phyloP scores from a whole-genome alignment of 805 yeast species.

The Dipodascopsis uninucleata region DNA sequence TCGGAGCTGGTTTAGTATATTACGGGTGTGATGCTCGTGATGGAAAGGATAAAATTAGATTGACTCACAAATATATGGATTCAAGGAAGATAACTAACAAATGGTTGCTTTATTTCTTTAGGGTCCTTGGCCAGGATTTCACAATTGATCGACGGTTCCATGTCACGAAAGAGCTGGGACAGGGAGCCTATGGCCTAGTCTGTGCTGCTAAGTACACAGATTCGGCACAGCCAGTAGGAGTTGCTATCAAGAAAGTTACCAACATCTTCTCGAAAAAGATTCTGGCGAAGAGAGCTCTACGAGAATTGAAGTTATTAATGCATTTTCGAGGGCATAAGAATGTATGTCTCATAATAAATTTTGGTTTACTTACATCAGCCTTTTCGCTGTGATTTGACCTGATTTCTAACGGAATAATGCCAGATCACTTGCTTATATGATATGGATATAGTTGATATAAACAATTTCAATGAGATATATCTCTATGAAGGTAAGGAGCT shows the following conservation, averaged over 20 bases:
- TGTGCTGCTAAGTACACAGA: conserved; percentile 77
- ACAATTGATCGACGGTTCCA: conserved; percentile 85
- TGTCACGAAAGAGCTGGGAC: conserved; percentile 89
- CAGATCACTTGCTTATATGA: conserved; percentile 87
- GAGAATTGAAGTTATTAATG: conserved; percentile 84
- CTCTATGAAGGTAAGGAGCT: conserved; percentile 58
- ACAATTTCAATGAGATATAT: conserved; percentile 83
- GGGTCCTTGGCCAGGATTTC: conserved; percentile 86
- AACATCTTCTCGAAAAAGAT: conserved; percentile 89
- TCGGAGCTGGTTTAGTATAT: too few species aligned
- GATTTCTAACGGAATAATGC: not conserved
- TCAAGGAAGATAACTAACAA: too few species aligned
- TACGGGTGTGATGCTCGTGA: too few species aligned
- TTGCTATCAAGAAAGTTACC: conserved; percentile 94
- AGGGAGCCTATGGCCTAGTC: conserved; percentile 97
- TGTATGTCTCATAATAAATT: conserved; percentile 19
- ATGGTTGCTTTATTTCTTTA: conserved; percentile 34
- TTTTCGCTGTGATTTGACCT: not conserved
- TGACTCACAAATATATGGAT: too few species aligned
- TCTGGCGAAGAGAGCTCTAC: conserved; percentile 82
- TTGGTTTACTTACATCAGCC: not conserved
- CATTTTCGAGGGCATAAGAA: conserved; percentile 93
- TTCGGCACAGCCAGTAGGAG: conserved; percentile 41
- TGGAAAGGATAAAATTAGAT: too few species aligned
- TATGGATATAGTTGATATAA: conserved; percentile 78